Base-by-base conservation (phyloP, 345 rosid genomes). In the Fremontodendron californicum region DNA sequence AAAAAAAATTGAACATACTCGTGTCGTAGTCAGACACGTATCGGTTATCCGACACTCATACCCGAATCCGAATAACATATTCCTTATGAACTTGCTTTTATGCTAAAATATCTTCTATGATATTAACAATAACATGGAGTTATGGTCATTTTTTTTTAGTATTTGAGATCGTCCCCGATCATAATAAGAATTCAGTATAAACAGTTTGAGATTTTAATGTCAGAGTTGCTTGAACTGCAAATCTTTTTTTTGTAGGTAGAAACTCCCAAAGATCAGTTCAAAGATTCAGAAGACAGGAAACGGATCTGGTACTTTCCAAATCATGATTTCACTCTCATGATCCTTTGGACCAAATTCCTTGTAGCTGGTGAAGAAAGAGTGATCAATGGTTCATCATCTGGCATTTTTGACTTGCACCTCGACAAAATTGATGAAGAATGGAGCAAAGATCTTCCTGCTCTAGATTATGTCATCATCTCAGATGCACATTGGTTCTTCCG, bases 401-500 rank as follows among this genome's bases (percentile, higher is more conserved):
- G 90, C 43, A 27, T 74, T 62, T 89, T 71, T 29, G 84, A 90
- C 82, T 16, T 93, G 74, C 64, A 88, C 55, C 81, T 90, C 1
- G 84, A 78, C 58, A 77, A 75, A 80, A 55, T 93, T 16, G 97
- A 94, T 21, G 52, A 81, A 0, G 69, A 61, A 19, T 93, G 94
- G 98, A 75, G 43, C 0, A 75, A 45, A 13, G 87, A 85, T 45
- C 75, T 88, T 29, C 87, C 83, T 2, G 72, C 69, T 40, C 42
- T 79, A 4, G 97, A 93, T 66, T 84, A 88, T 10, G 87, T 86
- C 13, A 73, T 96, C 78, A 73, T 96, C 79, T 92, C 99, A 0
- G 71, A 64, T 13, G 97, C 82, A 23, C 97, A 91, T 31, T 91
- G 97, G 99, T 93, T 92, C 78, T 92, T 92, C 83, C 84, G 96